phyloP scores from a whole-genome alignment of 768 basidiomycete species.

The Auricularia sp. region DNA sequence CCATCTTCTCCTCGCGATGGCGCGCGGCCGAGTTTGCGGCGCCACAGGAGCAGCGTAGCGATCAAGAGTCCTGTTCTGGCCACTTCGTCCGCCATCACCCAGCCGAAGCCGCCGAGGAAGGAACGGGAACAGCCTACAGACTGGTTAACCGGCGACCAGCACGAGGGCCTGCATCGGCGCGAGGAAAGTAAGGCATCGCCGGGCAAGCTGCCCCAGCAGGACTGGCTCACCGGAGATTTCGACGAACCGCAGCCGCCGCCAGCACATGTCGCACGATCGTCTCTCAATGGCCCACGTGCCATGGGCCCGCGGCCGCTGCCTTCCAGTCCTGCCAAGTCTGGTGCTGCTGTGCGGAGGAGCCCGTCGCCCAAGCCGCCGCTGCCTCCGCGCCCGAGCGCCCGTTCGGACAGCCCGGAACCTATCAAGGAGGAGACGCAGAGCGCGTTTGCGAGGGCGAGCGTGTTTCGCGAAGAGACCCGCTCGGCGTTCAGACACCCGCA shows the following conservation, averaged over 20 bases:
- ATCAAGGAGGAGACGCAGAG: not conserved
- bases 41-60: slow-evolving; percentile 37
- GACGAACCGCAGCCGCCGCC: slow-evolving; percentile 23
- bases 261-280: not conserved
- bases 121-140: not conserved
- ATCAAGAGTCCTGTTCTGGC: slow-evolving; percentile 26
- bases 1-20: slow-evolving; percentile 2
- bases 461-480: not conserved
- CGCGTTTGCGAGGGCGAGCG: too few species aligned
- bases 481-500: not conserved
- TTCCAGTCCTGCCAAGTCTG: not conserved
- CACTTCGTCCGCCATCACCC: not conserved
- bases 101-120: slow-evolving; percentile 3
- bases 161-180: not conserved
- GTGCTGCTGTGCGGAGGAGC: not conserved
- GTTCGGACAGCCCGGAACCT: not conserved
- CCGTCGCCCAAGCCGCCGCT: slow-evolving; percentile 1
- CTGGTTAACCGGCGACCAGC: slow-evolving; percentile 2
- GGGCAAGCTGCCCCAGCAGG: slow-evolving; percentile 24
- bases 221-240: slow-evolving; percentile 65
- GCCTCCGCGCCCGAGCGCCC: not conserved
- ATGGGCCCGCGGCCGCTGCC: not conserved
- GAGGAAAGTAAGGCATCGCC: not conserved
- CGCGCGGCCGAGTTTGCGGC: slow-evolving; percentile 37
- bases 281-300: not conserved